Evolutionary conservation across 495 filamentous ascomycete genomes (phyloP), one percentile per base, ranked within the genome.

Genomic region (Aspergillus hancockii): DNA sequence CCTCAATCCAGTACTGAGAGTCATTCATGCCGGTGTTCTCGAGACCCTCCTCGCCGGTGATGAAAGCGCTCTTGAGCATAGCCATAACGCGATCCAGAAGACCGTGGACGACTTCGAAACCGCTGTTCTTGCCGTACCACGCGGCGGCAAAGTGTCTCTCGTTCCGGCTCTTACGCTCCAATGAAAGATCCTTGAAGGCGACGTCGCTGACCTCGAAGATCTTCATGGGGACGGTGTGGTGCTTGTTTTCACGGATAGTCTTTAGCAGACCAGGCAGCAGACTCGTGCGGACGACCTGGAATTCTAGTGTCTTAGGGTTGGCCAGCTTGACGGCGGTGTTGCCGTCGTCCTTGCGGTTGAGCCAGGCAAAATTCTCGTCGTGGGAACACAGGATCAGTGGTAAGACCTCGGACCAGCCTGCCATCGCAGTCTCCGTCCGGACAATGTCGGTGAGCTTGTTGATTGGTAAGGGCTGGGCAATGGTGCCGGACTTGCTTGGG

Each of bases 361-460:
- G 80, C 91, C 92, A 97, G 47, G 79, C 88, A 71, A 97, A 99
- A 78, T 98, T 99, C 83, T 99, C 94, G 68, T 97, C 94, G 71
- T 98, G 92, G 16, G 91, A 96, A 83, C 94, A 99, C 50, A 99
- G 84, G 67, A 97, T 97, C 16, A 99, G 81, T 5, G 94, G 94
- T 85, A 99, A 87, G 23, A 96, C 94, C 75, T 99, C 94, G 19
- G 85, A 85, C 93, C 94, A 99, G 59, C 94, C 94, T 1, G 93
- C 88, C 88, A 96, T 93, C 31, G 92, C 93, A 52, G 88, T 85
- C 73, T 99, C 94, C 55, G 89, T 77, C 47, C 94, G 88, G 41
- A 97, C 84, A 64, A 99, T 95, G 66, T 99, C 94, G 57, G 83
- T 79, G 30, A 99, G 88, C 71, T 96, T 97, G 81, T 98, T 98